Conservation (phyloP, 164 flowering plant genomes). For the Magnolia sinica region DNA sequence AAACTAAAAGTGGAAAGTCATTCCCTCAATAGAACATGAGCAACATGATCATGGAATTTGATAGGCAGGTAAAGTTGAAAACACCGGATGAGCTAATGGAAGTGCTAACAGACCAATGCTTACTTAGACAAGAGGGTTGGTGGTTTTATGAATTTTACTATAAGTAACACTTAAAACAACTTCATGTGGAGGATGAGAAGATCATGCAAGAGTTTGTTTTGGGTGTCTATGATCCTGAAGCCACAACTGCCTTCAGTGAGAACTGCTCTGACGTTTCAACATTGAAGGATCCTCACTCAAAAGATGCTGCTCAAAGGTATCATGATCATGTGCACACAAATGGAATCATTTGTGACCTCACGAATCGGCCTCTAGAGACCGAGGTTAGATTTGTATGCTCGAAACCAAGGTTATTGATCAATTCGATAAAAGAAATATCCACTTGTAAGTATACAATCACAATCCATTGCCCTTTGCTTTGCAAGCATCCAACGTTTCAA, state of each 20-base stretch:
- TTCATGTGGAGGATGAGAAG: conserved; percentile 87
- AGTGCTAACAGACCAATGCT: conserved; percentile 62
- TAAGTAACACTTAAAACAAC: conserved; percentile 60
- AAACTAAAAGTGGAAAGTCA: conserved; percentile 45
- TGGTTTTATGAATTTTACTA: conserved; percentile 96
- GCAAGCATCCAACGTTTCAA: conserved; percentile 85
- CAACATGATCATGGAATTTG: conserved; percentile 74
- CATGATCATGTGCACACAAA: conserved; percentile 88
- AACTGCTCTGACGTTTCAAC: conserved; percentile 71
- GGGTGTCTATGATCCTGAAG: conserved; percentile 83
- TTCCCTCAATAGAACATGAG: conserved; percentile 53
- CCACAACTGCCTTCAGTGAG: conserved; percentile 67
- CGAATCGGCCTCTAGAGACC: conserved; percentile 78
- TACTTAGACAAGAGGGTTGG: conserved; percentile 93
- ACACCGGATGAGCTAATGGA: conserved; percentile 96
- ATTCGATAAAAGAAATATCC: conserved; percentile 81
- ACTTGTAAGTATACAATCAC: conserved; percentile 97
- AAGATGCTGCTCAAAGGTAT: conserved; percentile 94
- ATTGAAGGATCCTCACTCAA: conserved; percentile 89
- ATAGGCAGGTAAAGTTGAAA: conserved; percentile 57
- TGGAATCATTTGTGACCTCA: conserved; percentile 91
- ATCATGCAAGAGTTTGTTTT: conserved; percentile 77
- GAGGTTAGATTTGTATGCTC: conserved; percentile 98
- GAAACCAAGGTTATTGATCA: conserved; percentile 77
- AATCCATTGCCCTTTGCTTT: conserved; percentile 80